A percentile compares a stretch with the other conserved stretches of the same genome.
Conservation (phyloP, 208 protist genomes). For the Blastocrithidia nonstop region DNA sequence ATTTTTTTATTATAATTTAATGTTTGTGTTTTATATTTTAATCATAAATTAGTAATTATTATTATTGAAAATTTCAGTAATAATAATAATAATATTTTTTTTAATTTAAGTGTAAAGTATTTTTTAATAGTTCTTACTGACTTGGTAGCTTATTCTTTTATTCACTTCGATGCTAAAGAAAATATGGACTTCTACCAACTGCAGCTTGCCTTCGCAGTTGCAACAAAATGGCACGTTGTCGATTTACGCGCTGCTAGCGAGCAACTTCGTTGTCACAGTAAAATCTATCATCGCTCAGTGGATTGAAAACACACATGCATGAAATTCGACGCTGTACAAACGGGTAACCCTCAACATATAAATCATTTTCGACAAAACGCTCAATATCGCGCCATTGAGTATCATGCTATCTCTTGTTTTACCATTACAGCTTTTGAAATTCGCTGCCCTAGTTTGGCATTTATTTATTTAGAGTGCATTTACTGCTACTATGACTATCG, state of each 20-base stretch:
- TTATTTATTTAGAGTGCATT: not conserved
- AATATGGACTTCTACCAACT: constrained; percentile 17
- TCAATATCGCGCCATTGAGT: constrained; percentile 22
- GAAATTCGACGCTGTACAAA: constrained; percentile 31
- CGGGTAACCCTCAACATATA: constrained; percentile 13
- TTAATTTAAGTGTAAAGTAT: not conserved
- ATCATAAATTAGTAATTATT: too few species aligned
- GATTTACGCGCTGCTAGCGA: constrained; percentile 13
- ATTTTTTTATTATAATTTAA: too few species aligned
- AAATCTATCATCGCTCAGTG: constrained; percentile 20
- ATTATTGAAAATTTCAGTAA: not conserved
- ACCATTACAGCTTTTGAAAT: too few species aligned
- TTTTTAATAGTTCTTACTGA: constrained; percentile 2
- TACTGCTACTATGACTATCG: constrained; percentile 1
- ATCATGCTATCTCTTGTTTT: constrained; percentile 1
- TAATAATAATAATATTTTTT: constrained; percentile 5
- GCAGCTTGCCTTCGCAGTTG: constrained; percentile 12
- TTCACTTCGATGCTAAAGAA: constrained; percentile 8
- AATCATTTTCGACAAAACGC: constrained; percentile 16
- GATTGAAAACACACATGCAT: constrained; percentile 54
- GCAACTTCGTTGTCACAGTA: constrained; percentile 19
- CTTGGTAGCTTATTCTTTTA: constrained; percentile 1
- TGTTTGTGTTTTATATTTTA: too few species aligned
- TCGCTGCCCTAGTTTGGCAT: not conserved
- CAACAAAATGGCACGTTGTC: constrained; percentile 17